phyloP scores from a whole-genome alignment of 176 grass and related monocot species.

The Poa pratensis region DNA sequence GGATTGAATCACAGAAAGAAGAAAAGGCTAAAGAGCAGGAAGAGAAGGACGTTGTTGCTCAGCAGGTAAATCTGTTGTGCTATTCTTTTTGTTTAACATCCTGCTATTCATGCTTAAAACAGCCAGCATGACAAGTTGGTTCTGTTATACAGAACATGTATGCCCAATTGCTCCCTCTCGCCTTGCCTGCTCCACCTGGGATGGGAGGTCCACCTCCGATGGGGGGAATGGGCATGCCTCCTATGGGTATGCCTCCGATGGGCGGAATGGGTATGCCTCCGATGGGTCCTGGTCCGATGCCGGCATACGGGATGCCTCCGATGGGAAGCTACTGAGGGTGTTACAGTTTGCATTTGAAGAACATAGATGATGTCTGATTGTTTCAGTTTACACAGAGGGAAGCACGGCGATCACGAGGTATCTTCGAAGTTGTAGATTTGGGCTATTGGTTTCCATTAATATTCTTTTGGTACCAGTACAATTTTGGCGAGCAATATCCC shows the following conservation, averaged over 20 bases:
- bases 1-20: slow-evolving; percentile 81
- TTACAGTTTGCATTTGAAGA: slow-evolving; percentile 9
- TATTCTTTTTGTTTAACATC: neutral
- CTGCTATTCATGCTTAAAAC: neutral
- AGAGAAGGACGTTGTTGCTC: slow-evolving; percentile 85
- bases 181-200: slow-evolving; percentile 82
- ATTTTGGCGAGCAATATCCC: slow-evolving; percentile 46
- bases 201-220: slow-evolving; percentile 75
- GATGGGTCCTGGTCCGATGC: slow-evolving; percentile 70
- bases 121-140: slow-evolving; percentile 23
- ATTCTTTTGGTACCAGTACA: slow-evolving; percentile 62
- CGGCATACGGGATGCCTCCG: slow-evolving; percentile 64
- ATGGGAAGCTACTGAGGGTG: slow-evolving; percentile 78
- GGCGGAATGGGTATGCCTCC: slow-evolving; percentile 82
- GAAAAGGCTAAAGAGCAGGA: slow-evolving; percentile 85
- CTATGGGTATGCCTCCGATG: slow-evolving; percentile 73
- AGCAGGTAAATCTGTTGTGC: slow-evolving; percentile 62
- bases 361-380: slow-evolving; percentile 15
- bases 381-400: slow-evolving; percentile 20
- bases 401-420: neutral
- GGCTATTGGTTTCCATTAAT: slow-evolving; percentile 30
- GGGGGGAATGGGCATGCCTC: slow-evolving; percentile 85
- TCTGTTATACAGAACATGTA: slow-evolving; percentile 93
- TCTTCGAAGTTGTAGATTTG: slow-evolving; percentile 46
- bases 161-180: slow-evolving; percentile 88